These are phyloP conservation scores for Helianthus annuus DNA, from an alignment of 129 eudicot genomes.

Conservation along the genomic window DNA sequence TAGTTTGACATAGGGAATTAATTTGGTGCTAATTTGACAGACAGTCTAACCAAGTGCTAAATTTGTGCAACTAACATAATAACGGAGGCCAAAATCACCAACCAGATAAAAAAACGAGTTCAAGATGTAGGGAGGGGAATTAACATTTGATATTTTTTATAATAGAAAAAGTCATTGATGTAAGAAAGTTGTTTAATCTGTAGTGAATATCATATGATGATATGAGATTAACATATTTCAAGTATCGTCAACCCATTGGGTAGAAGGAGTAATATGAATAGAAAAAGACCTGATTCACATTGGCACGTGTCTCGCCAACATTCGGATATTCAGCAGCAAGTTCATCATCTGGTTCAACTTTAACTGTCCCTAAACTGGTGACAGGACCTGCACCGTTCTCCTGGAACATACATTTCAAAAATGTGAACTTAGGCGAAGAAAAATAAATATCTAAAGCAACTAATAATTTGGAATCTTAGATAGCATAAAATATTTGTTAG, in stretches of 20 bases:
- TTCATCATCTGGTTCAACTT: constrained; percentile 24
- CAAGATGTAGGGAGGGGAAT: background rate
- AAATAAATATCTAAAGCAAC: constrained; percentile 3
- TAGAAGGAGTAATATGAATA: background rate
- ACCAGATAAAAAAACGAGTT: background rate
- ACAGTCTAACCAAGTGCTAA: constrained; percentile 3
- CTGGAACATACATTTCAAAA: background rate
- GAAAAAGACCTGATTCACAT: constrained; percentile 28
- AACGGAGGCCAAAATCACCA: constrained; percentile 4
- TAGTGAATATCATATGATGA: background rate
- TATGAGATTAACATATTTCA: background rate
- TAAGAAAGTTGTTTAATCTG: background rate
- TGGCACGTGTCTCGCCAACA: constrained; percentile 11
- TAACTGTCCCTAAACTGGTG: constrained; percentile 10
- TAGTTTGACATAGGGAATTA: background rate
- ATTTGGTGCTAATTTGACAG: background rate
- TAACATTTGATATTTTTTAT: background rate
- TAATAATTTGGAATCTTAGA: background rate
- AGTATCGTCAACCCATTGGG: background rate
- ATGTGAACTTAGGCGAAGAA: background rate
- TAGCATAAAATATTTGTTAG: constrained; percentile 3
- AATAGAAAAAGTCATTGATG: background rate
- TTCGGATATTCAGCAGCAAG: background rate
- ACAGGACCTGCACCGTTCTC: constrained; percentile 19
- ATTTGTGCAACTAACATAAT: background rate